Evolutionary conservation across 2,329 filamentous ascomycete genomes (phyloP), one percentile per base, ranked within the genome.

Genomic region (Colletotrichum scovillei): DNA sequence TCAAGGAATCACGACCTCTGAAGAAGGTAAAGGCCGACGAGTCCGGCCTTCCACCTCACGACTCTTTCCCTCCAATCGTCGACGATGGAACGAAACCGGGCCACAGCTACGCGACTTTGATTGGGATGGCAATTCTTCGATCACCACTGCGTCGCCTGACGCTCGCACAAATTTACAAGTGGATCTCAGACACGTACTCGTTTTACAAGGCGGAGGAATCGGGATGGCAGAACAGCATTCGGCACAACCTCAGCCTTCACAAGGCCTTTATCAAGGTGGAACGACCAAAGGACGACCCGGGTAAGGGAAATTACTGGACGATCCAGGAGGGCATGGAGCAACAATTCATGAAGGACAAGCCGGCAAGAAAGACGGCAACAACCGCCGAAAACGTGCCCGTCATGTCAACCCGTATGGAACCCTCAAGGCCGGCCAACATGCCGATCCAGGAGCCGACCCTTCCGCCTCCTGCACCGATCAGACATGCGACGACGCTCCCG

Each of bases 191-290:
- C 81, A 95, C 93, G 22, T 98, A 94, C 81, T 92, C 90, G 5
- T 98, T 96, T 84, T 99, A 98, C 86, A 92, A 90, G 77, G 90
- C 91, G 56, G 90, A 92, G 69, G 95, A 98, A 78, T 92, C 94
- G 12, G 96, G 97, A 75, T 99, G 97, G 97, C 96, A 98, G 84
- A 99, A 99, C 83, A 98, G 97, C 85, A 99, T 99, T 81, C 93
- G 97, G 42, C 97, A 99, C 84, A 99, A 99, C 78, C 91, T 99
- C 42, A 98, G 95, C 80, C 88, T 99, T 57, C 97, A 98, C 88
- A 98, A 98, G 85, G 94, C 94, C 59, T 98, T 98, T 80, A 92
- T 95, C 81, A 98, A 98, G 85, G 93, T 97, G 80, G 95, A 98
- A 82, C 91, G 97, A 72, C 95, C 95, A 70, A 98, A 98, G 87